These are phyloP conservation scores for Typha latifolia DNA, from an alignment of 176 grass and related monocot species.

Conservation along the genomic window DNA sequence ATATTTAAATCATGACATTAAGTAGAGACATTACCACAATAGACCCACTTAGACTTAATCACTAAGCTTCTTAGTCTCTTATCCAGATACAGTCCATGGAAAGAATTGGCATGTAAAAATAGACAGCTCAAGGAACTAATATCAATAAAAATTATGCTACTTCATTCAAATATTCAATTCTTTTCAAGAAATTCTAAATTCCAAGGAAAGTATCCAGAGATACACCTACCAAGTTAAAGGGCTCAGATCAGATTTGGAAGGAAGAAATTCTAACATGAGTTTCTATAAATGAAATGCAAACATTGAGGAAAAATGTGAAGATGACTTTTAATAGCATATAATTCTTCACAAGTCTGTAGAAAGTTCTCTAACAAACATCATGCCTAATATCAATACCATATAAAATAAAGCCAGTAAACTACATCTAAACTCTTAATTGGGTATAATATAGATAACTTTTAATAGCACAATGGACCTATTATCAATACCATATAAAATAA, in stretches of 20 bases:
- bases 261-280: neutral
- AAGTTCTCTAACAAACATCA: too few species aligned
- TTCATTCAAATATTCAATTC: neutral
- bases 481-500: too few species aligned
- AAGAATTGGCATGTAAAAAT: neutral
- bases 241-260: neutral
- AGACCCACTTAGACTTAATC: too few species aligned
- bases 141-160: neutral
- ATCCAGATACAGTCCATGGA: neutral
- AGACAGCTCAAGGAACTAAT: neutral
- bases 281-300: neutral
- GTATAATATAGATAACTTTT: too few species aligned
- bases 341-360: too few species aligned
- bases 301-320: neutral
- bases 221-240: neutral
- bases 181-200: neutral
- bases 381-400: too few species aligned
- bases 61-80: too few species aligned
- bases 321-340: too few species aligned
- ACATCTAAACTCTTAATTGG: too few species aligned
- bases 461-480: too few species aligned
- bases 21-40: too few species aligned
- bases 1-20: neutral
- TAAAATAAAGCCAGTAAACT: too few species aligned
- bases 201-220: neutral